Evolutionary conservation across 1,284 basidiomycete species (phyloP).

Genomic region (Termitomyces sp.): DNA sequence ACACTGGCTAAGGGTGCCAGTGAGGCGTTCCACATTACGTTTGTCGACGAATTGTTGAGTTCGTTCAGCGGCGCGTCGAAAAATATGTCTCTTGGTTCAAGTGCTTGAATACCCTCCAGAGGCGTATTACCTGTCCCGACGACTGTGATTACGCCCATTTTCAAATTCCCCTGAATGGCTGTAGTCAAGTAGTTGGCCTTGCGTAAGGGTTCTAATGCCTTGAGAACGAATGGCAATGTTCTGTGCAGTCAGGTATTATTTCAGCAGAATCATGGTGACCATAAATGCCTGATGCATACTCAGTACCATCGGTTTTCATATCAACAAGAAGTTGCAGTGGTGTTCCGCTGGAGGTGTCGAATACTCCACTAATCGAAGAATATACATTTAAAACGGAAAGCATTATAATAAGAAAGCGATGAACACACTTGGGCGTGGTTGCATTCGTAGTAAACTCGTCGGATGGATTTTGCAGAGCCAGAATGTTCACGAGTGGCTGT

Average conservation of each 20-base stretch:
- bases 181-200: slow-evolving; percentile 43
- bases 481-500: slow-evolving; percentile 39
- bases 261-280: not conserved
- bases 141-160: slow-evolving; percentile 35
- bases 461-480: slow-evolving; percentile 40
- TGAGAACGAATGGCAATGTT: slow-evolving; percentile 39
- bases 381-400: not conserved
- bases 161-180: slow-evolving; percentile 36
- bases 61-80: slow-evolving; percentile 47
- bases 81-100: slow-evolving; percentile 45
- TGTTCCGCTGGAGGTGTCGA: slow-evolving; percentile 37
- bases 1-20: slow-evolving; percentile 48
- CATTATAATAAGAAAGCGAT: not conserved
- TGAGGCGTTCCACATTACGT: slow-evolving; percentile 36
- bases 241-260: slow-evolving; percentile 20
- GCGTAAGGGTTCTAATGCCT: slow-evolving; percentile 44
- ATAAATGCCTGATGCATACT: slow-evolving; percentile 26
- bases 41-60: slow-evolving; percentile 29
- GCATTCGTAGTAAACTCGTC: slow-evolving; percentile 35
- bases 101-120: slow-evolving; percentile 39
- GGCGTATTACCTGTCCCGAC: slow-evolving; percentile 55
- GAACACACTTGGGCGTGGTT: slow-evolving; percentile 36
- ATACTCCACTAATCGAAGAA: slow-evolving; percentile 32
- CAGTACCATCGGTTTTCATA: slow-evolving; percentile 46
- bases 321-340: slow-evolving; percentile 46